Evolutionary conservation across 345 rosid species (phyloP).

Genomic region (Camelina sativa): DNA sequence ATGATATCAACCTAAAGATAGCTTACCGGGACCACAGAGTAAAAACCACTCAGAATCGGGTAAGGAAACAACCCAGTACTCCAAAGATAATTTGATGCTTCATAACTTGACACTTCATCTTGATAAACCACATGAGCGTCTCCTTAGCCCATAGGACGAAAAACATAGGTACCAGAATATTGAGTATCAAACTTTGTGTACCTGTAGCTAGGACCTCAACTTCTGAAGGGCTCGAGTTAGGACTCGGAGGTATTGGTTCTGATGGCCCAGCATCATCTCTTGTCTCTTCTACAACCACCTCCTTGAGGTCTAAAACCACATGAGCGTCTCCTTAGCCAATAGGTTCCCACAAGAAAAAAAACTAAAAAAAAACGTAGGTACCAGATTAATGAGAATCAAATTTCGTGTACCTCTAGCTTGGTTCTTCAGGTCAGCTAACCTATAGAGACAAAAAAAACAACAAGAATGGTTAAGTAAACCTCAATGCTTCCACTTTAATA

Average conservation of each 20-base stretch:
- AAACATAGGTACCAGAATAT: slow-evolving; percentile 10
- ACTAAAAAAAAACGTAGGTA: neutral
- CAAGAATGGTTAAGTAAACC: slow-evolving; percentile 26
- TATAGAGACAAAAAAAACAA: neutral
- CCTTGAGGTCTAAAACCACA: slow-evolving; percentile 65
- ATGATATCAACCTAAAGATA: slow-evolving; percentile 5
- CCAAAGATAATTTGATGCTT: slow-evolving; percentile 84
- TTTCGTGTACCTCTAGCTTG: slow-evolving; percentile 20
- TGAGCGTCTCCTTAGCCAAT: slow-evolving; percentile 59
- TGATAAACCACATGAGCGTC: slow-evolving; percentile 65
- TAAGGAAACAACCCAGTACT: slow-evolving; percentile 72
- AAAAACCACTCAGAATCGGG: slow-evolving; percentile 78
- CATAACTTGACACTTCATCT: slow-evolving; percentile 56
- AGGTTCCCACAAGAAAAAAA: slow-evolving; percentile 1
- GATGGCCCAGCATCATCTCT: slow-evolving; percentile 59
- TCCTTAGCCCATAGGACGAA: slow-evolving; percentile 55
- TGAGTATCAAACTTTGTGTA: slow-evolving; percentile 11
- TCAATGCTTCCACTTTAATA: neutral
- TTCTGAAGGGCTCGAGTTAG: slow-evolving; percentile 65
- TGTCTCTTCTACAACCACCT: slow-evolving; percentile 59
- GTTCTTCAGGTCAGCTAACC: neutral
- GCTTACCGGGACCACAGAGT: slow-evolving; percentile 70
- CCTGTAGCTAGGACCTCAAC: slow-evolving; percentile 14
- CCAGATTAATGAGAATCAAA: slow-evolving; percentile 9
- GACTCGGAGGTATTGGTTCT: slow-evolving; percentile 57